Conservation (phyloP, 2,329 filamentous ascomycete genomes). For the Trichoderma arundinaceum region DNA sequence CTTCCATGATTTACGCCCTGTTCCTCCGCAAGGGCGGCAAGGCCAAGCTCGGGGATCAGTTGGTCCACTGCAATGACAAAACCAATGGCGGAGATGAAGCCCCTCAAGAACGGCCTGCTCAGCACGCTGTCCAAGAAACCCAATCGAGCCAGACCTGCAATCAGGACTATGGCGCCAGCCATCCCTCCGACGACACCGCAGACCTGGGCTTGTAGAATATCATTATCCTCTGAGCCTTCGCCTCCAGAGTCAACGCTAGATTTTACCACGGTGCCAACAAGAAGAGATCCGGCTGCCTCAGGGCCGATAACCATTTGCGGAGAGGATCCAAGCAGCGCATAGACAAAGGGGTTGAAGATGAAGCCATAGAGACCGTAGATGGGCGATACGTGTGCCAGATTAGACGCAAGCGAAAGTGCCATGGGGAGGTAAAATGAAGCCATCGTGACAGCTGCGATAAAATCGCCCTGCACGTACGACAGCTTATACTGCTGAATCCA, state of each 20-base stretch:
- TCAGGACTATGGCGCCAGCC: conserved; percentile 85
- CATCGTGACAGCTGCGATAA: conserved; percentile 89
- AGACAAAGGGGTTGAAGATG: conserved; percentile 88
- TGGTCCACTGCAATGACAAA: conserved; percentile 97
- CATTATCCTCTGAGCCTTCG: conserved; percentile 66
- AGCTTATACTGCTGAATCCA: conserved; percentile 89
- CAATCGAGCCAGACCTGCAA: conserved; percentile 81
- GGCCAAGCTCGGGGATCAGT: conserved; percentile 85
- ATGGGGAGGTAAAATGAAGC: conserved; percentile 99
- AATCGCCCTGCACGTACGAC: conserved; percentile 82
- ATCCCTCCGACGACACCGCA: conserved; percentile 88
- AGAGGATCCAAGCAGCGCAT: conserved; percentile 88
- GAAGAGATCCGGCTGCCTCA: conserved; percentile 88
- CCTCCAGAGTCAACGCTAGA: conserved; percentile 73
- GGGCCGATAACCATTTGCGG: conserved; percentile 94
- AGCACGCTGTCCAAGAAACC: conserved; percentile 95
- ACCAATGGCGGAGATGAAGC: conserved; percentile 96
- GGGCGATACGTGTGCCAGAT: conserved; percentile 88
- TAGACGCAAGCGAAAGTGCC: conserved; percentile 90
- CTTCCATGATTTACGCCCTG: conserved; percentile 78
- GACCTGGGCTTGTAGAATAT: conserved; percentile 74
- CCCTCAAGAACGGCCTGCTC: conserved; percentile 87
- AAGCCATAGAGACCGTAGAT: conserved; percentile 95
- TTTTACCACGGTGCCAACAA: conserved; percentile 86
- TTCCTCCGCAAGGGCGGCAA: conserved; percentile 69